Base-by-base conservation (phyloP, 2,329 filamentous ascomycete species). In the Monilinia polystroma region DNA sequence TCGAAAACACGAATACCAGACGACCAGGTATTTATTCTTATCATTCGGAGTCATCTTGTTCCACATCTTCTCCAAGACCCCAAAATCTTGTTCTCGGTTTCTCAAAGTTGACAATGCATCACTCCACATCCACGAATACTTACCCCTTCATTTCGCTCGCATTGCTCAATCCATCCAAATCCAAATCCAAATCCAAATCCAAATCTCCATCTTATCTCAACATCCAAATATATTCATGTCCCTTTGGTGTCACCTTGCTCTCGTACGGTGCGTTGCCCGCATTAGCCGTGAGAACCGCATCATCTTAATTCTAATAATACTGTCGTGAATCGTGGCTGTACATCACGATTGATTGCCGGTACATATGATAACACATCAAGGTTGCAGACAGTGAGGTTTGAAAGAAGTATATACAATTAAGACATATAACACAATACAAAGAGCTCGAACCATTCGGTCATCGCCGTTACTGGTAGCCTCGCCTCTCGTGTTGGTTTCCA, bases 131-230 rank as follows among this genome's bases (percentile, higher is more conserved):
- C 45, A 20, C 18, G 18, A 47, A 47, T n/a, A 47, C 16, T 47
- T 18, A 23, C 35, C 54, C 54, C 54, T 56, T 56, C 54, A 56
- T 56, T 56, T 56, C 54, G 54, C 54, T 41, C 20, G 35, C 54
- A 41, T 56, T 56, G 41, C 54, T 56, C 35, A 14, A 56, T 56
- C n/a, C 35, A 56, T 38, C 32, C 54, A 38, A 18, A 18, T 12
- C 38, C 29, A 29, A 29, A 29, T 29, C 29, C 29, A 29, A 29
- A 41, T 35, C n/a, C n/a, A n/a, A n/a, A n/a, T n/a, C 32, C 54
- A 38, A 18, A 18, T 12, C 38, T 20, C 38, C 23, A 45, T 26
- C 23, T 29, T 16, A 52, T 52, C 49, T 26, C 11, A 49, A 51
- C 8, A 8, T 51, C 38, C 35, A 43, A 20, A 57, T 11, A 43